Conservation (phyloP, 768 basidiomycete species). For the Serendipita sp. region DNA sequence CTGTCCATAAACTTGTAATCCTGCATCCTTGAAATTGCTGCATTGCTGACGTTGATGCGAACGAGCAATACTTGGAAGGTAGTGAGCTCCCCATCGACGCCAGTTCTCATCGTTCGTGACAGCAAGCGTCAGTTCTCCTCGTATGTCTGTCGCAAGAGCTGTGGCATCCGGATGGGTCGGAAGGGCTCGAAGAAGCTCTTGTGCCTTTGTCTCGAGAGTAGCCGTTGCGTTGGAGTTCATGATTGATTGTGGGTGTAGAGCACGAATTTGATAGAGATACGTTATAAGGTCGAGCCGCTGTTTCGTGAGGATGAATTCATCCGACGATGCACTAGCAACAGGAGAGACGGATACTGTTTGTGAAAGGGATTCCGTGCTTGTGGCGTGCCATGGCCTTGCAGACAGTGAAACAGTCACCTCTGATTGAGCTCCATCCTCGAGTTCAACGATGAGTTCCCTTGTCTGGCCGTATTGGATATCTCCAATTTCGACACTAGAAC, state of each 20-base stretch:
- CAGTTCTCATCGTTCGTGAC: slow-evolving; percentile 1
- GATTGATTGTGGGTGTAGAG: not conserved
- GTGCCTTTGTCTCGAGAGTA: not conserved
- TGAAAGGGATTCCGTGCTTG: not conserved
- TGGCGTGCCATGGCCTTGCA: not conserved
- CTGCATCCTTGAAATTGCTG: slow-evolving; percentile 12
- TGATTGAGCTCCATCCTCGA: not conserved
- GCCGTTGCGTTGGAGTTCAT: not conserved
- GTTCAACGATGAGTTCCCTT: slow-evolving; percentile 6
- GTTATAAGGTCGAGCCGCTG: not conserved
- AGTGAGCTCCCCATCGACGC: slow-evolving; percentile 11
- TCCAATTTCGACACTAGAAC: slow-evolving; percentile 4
- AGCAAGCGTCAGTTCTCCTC: slow-evolving; percentile 10
- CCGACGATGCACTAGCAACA: not conserved
- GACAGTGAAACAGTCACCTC: not conserved
- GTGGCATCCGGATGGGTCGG: slow-evolving; percentile 7
- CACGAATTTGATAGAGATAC: not conserved
- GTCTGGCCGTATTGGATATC: slow-evolving; percentile 8
- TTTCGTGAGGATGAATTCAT: not conserved
- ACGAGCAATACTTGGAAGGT: slow-evolving; percentile 11
- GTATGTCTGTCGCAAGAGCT: slow-evolving; percentile 10
- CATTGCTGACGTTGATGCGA: slow-evolving; percentile 13
- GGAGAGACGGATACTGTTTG: not conserved
- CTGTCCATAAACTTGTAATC: slow-evolving; percentile 9
- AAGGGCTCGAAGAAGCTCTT: not conserved